A percentile compares a stretch with the other conserved stretches of the same genome.
Conservation (phyloP, 2,329 filamentous ascomycete species). For the Sclerotinia glacialis region DNA sequence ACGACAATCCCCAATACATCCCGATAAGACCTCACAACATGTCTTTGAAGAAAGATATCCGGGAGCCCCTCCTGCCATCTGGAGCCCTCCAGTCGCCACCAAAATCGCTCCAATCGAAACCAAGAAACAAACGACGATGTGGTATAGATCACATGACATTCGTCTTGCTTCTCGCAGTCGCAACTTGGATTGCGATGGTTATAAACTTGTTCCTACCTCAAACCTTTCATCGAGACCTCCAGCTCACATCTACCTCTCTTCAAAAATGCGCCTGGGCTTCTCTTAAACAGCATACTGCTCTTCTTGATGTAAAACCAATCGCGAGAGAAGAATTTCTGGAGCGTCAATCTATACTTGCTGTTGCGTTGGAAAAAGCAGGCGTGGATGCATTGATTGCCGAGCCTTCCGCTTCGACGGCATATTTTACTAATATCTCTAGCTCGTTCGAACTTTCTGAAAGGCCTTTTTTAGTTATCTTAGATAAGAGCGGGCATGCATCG, state of each 20-base stretch:
- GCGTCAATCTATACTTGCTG: conserved; percentile 29
- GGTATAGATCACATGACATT: not conserved
- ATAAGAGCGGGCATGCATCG: conserved; percentile 50
- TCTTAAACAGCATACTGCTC: conserved; percentile 26
- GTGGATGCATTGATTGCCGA: conserved; percentile 60
- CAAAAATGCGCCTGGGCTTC: conserved; percentile 27
- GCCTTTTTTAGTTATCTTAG: conserved; percentile 59
- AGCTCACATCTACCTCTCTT: conserved; percentile 8
- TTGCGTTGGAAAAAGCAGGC: conserved; percentile 27
- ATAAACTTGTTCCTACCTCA: not conserved
- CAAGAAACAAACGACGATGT: not conserved
- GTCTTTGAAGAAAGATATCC: not conserved
- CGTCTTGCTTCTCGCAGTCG: not conserved
- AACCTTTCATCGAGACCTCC: not conserved
- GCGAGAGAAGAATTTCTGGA: conserved; percentile 29
- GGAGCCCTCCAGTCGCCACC: not conserved
- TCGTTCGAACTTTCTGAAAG: conserved; percentile 59
- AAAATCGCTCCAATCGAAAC: not conserved
- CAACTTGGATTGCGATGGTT: not conserved
- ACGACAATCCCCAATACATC: not conserved
- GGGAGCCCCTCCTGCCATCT: not conserved
- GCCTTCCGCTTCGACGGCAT: conserved; percentile 60
- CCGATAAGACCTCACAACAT: conserved; percentile 4
- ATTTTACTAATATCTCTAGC: conserved; percentile 61
- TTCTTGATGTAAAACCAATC: conserved; percentile 31